Base-by-base conservation (phyloP, 257 asterid species). In the Nicotiana otophora region DNA sequence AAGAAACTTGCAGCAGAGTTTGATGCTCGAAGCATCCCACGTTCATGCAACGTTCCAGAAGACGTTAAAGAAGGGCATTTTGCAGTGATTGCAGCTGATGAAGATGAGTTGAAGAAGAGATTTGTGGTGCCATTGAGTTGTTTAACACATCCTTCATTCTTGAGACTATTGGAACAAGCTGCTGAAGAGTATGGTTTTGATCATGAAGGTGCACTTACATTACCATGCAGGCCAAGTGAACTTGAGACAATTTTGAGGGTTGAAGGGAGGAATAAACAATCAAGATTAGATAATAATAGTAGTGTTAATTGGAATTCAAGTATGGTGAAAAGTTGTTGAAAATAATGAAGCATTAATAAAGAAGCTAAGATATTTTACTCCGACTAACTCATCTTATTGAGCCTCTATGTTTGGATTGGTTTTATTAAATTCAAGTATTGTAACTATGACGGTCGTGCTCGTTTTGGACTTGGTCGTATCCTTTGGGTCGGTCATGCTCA, bases 41-140 rank as follows among this genome's bases (percentile, higher is more conserved):
- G 10, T 39, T 39, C 48, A 7, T 39, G 10, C 10, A 39, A 39
- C 14, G 90, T 93, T 39, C 93, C 94, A 8, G 84, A 87, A 0
- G 98, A 93, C 10, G 88, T 89, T 61, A 89, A 87, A 68, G 89
- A 87, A 55, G 91, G 91, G 0, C 90, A 89, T 78, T 87, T 87
- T 80, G 89, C 87, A 1, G 91, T 89, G 30, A 78, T 87, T 10
- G 90, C 90, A 8, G 81, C 34, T 48, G 86, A 83, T 64, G 87
- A 83, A 2, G 80, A 81, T 55, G 82, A 85, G 48, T 34, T 84
- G 67, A 83, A 46, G 64, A 87, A 84, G 64, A 87, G 90, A 78
- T 84, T 89, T 60, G 75, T 87, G 0, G 81, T 87, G 15, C 90
- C 90, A 4, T 77, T 89, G 82, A 82, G 86, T 76, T 89, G 46